These are phyloP conservation scores for Cantharellus anzutake DNA, from an alignment of 768 basidiomycete species.

Conservation along the genomic window DNA sequence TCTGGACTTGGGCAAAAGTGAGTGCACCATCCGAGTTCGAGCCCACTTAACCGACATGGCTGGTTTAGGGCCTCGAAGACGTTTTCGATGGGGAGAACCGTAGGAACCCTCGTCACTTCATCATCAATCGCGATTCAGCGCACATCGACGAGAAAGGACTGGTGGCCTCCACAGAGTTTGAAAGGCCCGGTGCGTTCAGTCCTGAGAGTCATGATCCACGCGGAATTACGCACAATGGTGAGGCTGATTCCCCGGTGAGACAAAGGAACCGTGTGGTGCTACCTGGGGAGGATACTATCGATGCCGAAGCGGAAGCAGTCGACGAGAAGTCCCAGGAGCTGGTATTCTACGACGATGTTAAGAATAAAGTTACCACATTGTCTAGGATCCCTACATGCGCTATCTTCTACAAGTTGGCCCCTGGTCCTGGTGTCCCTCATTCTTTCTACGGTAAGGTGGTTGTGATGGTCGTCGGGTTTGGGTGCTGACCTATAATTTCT, in stretches of 20 bases:
- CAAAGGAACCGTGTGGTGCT: no score
- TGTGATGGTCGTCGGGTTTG: background rate
- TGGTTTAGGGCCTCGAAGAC: slow-evolving; percentile 32
- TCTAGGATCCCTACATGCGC: slow-evolving; percentile 32
- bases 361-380: slow-evolving; percentile 10
- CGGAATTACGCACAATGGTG: no score
- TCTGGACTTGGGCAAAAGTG: slow-evolving; percentile 51
- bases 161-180: no score
- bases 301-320: no score
- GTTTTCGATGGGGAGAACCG: slow-evolving; percentile 37
- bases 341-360: background rate
- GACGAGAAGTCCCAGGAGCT: background rate
- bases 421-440: slow-evolving; percentile 40
- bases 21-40: background rate
- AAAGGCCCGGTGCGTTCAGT: no score
- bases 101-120: slow-evolving; percentile 35
- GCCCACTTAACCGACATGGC: background rate
- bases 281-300: no score
- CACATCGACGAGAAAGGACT: background rate
- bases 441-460: slow-evolving; percentile 28
- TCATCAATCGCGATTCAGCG: slow-evolving; percentile 16
- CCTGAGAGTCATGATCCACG: no score
- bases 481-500: background rate
- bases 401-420: slow-evolving; percentile 36
- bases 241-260: no score